phyloP scores from a whole-genome alignment of 2,329 filamentous ascomycete genomes.

The Penicillium verrucosum region DNA sequence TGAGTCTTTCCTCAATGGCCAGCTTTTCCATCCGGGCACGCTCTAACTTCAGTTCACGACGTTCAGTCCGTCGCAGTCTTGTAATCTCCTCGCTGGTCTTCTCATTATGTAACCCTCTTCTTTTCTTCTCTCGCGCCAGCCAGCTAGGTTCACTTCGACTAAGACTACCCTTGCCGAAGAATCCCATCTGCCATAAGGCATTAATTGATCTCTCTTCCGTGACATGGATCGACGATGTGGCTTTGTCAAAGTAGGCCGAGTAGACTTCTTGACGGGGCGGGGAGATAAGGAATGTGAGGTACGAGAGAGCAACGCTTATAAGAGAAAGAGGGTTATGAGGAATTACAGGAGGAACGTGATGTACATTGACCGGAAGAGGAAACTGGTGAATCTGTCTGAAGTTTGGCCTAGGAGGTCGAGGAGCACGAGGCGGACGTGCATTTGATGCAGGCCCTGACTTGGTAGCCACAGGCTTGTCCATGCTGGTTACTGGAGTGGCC shows the following conservation, averaged over 20 bases:
- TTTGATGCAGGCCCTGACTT: conserved; percentile 16
- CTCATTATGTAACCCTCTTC: conserved; percentile 60
- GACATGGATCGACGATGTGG: conserved; percentile 80
- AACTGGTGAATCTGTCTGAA: conserved; percentile 76
- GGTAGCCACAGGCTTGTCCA: conserved; percentile 14
- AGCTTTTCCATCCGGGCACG: conserved; percentile 84
- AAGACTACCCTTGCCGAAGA: conserved; percentile 90
- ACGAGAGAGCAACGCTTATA: conserved; percentile 73
- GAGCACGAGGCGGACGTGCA: conserved; percentile 23
- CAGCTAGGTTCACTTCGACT: conserved; percentile 95
- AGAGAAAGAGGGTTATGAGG: conserved; percentile 90
- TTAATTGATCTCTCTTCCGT: conserved; percentile 71
- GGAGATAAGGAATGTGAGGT: conserved; percentile 68
- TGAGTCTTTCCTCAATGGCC: conserved; percentile 69
- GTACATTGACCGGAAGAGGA: conserved; percentile 74
- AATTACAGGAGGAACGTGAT: conserved; percentile 82
- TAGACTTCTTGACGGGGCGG: conserved; percentile 63
- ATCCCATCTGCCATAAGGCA: conserved; percentile 92
- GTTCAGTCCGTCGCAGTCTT: conserved; percentile 70
- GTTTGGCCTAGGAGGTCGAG: conserved; percentile 47
- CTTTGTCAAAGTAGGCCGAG: conserved; percentile 73
- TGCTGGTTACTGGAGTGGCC: conserved; percentile 21
- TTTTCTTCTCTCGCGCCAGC: conserved; percentile 76
- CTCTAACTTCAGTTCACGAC: conserved; percentile 83
- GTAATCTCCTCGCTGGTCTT: conserved; percentile 82